phyloP scores from a whole-genome alignment of 2,329 filamentous ascomycete species.

The Talaromyces funiculosus region DNA sequence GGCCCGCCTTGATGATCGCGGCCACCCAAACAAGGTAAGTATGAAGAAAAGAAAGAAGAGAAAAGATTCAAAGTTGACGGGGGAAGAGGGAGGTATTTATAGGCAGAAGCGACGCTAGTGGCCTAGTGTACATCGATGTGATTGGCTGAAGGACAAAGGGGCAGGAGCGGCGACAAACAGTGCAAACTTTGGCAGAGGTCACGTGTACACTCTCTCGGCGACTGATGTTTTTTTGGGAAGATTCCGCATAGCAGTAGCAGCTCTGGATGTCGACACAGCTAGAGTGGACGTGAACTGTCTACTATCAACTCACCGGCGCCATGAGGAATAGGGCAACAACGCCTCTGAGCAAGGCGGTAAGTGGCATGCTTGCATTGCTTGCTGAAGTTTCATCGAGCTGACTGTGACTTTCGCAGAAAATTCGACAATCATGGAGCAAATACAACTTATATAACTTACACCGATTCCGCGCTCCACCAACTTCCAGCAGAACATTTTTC shows the following conservation, averaged over 20 bases:
- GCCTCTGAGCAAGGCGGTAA: slow-evolving; percentile 37
- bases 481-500: slow-evolving; percentile 66
- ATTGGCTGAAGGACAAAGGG: slow-evolving; percentile 16
- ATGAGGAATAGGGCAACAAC: slow-evolving; percentile 44
- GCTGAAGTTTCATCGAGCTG: background rate
- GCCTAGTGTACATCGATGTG: slow-evolving; percentile 24
- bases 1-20: slow-evolving; percentile 43
- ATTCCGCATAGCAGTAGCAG: slow-evolving; percentile 21
- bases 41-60: slow-evolving; percentile 44
- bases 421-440: slow-evolving; percentile 96
- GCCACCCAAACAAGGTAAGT: slow-evolving; percentile 48
- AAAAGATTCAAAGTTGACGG: slow-evolving; percentile 20
- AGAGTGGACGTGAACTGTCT: background rate
- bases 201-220: slow-evolving; percentile 22
- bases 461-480: slow-evolving; percentile 45
- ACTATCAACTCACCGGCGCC: slow-evolving; percentile 20
- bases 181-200: slow-evolving; percentile 7
- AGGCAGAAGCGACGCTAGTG: background rate
- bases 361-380: slow-evolving; percentile 11
- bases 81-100: slow-evolving; percentile 30
- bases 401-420: slow-evolving; percentile 57
- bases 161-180: slow-evolving; percentile 1
- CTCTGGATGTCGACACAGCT: background rate
- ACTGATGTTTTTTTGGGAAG: slow-evolving; percentile 19
- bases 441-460: slow-evolving; percentile 89